Evolutionary conservation across 1,284 basidiomycete species (phyloP).

Genomic region (Pyrrhoderma noxium): DNA sequence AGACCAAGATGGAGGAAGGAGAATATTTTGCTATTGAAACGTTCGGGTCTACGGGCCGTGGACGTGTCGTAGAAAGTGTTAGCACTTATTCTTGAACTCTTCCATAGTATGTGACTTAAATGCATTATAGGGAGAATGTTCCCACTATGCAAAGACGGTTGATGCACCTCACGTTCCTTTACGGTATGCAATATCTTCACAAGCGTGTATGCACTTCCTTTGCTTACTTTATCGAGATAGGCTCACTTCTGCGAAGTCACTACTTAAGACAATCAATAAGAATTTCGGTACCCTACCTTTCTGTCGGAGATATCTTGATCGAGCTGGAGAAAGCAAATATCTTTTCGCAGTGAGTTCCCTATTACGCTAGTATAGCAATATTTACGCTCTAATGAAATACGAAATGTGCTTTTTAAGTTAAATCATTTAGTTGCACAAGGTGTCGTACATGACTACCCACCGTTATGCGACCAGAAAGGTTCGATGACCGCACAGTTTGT

Average conservation of each 20-base stretch:
- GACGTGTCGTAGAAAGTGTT: slow-evolving; percentile 83
- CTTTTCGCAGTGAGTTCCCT: slow-evolving; percentile 69
- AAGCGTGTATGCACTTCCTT: slow-evolving; percentile 20
- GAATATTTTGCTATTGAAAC: slow-evolving; percentile 99
- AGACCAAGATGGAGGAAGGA: slow-evolving; percentile 98
- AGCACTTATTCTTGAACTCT: slow-evolving; percentile 16
- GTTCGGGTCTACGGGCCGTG: slow-evolving; percentile 95
- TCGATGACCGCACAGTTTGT: slow-evolving; percentile 95
- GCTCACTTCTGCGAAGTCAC: slow-evolving; percentile 76
- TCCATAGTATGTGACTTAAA: slow-evolving; percentile 9
- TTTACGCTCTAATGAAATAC: slow-evolving; percentile 7
- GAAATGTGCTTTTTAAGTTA: slow-evolving; percentile 59
- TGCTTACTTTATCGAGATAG: slow-evolving; percentile 33
- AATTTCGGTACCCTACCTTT: slow-evolving; percentile 96
- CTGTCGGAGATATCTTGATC: slow-evolving; percentile 91
- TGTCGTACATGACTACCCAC: slow-evolving; percentile 93
- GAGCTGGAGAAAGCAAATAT: slow-evolving; percentile 92
- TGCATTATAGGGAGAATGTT: slow-evolving; percentile 72
- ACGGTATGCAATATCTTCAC: slow-evolving; percentile 37
- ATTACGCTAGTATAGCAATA: slow-evolving; percentile 8
- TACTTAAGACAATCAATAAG: slow-evolving; percentile 86
- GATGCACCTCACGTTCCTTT: slow-evolving; percentile 68
- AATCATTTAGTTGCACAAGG: slow-evolving; percentile 87
- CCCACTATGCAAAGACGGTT: slow-evolving; percentile 80
- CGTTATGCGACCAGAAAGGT: slow-evolving; percentile 74